Evolutionary conservation across 2,329 filamentous ascomycete species (phyloP).

Genomic region (Pseudogymnoascus destructans): DNA sequence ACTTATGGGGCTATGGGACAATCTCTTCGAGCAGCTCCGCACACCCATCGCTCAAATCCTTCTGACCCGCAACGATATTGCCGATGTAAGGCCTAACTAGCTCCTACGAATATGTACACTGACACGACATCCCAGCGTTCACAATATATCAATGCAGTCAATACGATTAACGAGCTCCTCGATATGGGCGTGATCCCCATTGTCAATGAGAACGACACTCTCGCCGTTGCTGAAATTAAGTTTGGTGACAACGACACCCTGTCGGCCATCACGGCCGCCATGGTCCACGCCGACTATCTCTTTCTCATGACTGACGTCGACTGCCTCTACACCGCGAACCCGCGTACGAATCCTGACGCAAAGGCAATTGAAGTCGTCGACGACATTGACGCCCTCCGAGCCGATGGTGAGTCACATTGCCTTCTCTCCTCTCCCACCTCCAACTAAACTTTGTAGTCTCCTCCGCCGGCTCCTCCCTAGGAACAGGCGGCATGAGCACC

Average conservation of each 20-base stretch:
- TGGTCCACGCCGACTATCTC: slow-evolving; percentile 92
- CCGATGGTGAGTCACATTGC: slow-evolving; percentile 46
- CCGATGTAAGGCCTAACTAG: slow-evolving; percentile 49
- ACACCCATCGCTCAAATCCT: slow-evolving; percentile 93
- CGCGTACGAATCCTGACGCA: slow-evolving; percentile 70
- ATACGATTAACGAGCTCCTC: slow-evolving; percentile 79
- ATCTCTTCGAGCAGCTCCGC: slow-evolving; percentile 71
- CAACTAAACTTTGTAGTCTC: slow-evolving; percentile 45
- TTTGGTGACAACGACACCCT: slow-evolving; percentile 98
- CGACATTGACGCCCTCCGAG: slow-evolving; percentile 69
- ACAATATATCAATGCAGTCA: slow-evolving; percentile 92
- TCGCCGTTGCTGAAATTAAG: slow-evolving; percentile 96
- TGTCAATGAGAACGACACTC: slow-evolving; percentile 96
- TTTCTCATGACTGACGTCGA: slow-evolving; percentile 99
- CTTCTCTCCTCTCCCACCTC: neutral
- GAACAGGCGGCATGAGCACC: slow-evolving; percentile 93
- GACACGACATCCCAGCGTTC: slow-evolving; percentile 45
- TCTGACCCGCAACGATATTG: slow-evolving; percentile 89
- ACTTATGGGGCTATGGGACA: slow-evolving; percentile 91
- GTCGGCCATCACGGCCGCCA: slow-evolving; percentile 89
- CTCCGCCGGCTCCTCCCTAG: slow-evolving; percentile 72
- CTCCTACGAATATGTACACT: neutral
- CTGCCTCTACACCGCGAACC: slow-evolving; percentile 93
- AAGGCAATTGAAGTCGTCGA: slow-evolving; percentile 84
- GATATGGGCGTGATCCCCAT: slow-evolving; percentile 96